A percentile compares a stretch with the other conserved stretches of the same genome.
Conservation (phyloP, 306 rosid species). For the Vicia villosa region DNA sequence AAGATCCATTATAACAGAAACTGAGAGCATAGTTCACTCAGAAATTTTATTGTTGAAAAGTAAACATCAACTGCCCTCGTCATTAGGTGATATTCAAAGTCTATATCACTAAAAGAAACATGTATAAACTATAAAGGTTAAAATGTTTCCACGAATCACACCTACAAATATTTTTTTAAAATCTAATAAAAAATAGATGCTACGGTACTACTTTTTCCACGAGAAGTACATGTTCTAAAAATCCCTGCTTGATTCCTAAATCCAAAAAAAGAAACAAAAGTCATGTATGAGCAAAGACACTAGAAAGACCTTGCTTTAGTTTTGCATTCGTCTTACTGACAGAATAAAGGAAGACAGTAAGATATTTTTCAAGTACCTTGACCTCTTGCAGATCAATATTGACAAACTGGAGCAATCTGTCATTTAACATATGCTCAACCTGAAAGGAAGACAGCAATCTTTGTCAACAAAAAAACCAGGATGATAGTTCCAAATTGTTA, state of each 20-base stretch:
- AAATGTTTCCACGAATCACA: conserved; percentile 29
- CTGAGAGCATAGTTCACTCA: conserved; percentile 29
- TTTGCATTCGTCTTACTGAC: conserved; percentile 13
- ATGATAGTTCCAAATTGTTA: conserved; percentile 26
- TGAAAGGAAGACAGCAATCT: conserved; percentile 42
- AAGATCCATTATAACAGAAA: conserved; percentile 47
- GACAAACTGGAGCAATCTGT: conserved; percentile 94
- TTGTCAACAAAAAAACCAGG: conserved; percentile 39
- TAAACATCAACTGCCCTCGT: conserved; percentile 23
- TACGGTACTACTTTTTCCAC: conserved; percentile 18
- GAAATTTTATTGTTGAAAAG: conserved; percentile 11
- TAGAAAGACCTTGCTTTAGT: conserved; percentile 21
- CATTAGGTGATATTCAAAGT: conserved; percentile 25
- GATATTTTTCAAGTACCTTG: conserved; percentile 61
- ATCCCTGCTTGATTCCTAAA: conserved; percentile 21
- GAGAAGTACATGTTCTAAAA: conserved; percentile 7
- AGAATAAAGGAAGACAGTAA: conserved; percentile 12
- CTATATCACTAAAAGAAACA: conserved; percentile 24
- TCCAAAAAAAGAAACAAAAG: conserved; percentile 10
- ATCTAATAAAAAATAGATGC: conserved; percentile 10
- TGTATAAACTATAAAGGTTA: conserved; percentile 9
- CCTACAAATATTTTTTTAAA: background rate
- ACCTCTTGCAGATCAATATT: conserved; percentile 93
- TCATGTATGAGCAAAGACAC: conserved; percentile 15
- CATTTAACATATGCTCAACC: conserved; percentile 99